phyloP scores from a whole-genome alignment of 352 stramenopile species.

The Globisporangium cylindrosporum region DNA sequence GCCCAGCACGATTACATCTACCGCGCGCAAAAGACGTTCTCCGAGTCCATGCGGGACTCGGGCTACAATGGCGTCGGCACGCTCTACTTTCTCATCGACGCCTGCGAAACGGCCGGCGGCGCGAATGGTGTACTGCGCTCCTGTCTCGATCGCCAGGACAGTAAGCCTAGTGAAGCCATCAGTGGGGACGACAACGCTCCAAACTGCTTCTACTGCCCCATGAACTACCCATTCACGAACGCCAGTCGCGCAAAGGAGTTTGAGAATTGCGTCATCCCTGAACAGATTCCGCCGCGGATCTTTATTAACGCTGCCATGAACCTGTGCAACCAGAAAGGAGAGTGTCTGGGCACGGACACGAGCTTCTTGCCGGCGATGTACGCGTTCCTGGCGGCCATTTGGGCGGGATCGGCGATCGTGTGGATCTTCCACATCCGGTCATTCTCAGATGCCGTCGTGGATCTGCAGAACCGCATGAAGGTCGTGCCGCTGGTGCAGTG shows the following conservation, averaged over 20 bases:
- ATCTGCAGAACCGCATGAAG: constrained; percentile 57
- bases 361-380: constrained; percentile 31
- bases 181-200: not conserved
- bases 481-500: constrained; percentile 37
- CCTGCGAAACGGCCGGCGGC: constrained; percentile 52
- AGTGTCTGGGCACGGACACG: constrained; percentile 30
- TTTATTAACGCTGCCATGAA: constrained; percentile 48
- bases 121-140: constrained; percentile 45
- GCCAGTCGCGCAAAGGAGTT: not conserved
- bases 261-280: not conserved
- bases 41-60: constrained; percentile 7
- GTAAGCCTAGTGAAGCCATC: not conserved
- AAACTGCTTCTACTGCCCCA: not conserved
- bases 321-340: constrained; percentile 36
- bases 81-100: constrained; percentile 52
- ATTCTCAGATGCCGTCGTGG: constrained; percentile 41
- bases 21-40: constrained; percentile 29
- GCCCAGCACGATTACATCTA: constrained; percentile 37
- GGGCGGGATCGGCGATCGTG: constrained; percentile 32
- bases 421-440: constrained; percentile 53
- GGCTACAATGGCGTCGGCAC: constrained; percentile 19
- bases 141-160: constrained; percentile 29
- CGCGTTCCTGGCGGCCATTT: constrained; percentile 30
- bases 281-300: constrained; percentile 29
- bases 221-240: not conserved